A percentile compares a stretch with the other conserved stretches of the same genome.
Conservation (phyloP, 345 rosid species). For the Lumnitzera littorea region DNA sequence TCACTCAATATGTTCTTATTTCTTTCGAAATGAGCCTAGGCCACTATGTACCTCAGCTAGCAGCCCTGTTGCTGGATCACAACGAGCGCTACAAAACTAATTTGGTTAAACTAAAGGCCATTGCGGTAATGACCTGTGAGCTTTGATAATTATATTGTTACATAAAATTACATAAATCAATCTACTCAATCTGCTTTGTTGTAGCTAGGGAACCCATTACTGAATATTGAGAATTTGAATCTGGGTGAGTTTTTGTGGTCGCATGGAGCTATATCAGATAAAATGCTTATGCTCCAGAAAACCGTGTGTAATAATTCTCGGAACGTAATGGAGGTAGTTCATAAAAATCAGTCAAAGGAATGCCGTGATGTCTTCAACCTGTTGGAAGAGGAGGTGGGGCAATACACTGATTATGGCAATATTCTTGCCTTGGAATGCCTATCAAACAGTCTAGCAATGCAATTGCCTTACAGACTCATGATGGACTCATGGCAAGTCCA, state of each 20-base stretch:
- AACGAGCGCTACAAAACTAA: slow-evolving; percentile 15
- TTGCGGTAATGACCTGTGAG: slow-evolving; percentile 13
- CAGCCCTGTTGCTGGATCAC: slow-evolving; percentile 23
- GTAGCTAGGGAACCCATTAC: slow-evolving; percentile 38
- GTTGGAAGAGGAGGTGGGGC: slow-evolving; percentile 17
- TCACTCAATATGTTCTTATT: no score
- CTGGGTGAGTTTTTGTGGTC: slow-evolving; percentile 26
- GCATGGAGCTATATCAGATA: slow-evolving; percentile 33
- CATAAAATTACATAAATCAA: no score
- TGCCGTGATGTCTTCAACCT: slow-evolving; percentile 24
- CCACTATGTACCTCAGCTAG: slow-evolving; percentile 33
- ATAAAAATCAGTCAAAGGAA: slow-evolving; percentile 12
- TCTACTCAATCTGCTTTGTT: not conserved
- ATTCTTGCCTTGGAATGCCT: slow-evolving; percentile 21
- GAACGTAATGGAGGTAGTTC: slow-evolving; percentile 7
- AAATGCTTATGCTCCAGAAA: slow-evolving; percentile 20
- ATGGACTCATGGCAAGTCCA: no score
- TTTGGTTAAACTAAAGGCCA: slow-evolving; percentile 27
- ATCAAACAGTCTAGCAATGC: not conserved
- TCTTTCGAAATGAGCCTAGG: slow-evolving; percentile 12
- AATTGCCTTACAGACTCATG: no score
- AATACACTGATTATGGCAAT: slow-evolving; percentile 9
- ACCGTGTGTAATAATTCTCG: slow-evolving; percentile 27
- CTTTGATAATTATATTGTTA: no score
- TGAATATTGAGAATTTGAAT: slow-evolving; percentile 23